Conservation (phyloP, 2,329 filamentous ascomycete genomes). For the Ophiostoma fasciatum region DNA sequence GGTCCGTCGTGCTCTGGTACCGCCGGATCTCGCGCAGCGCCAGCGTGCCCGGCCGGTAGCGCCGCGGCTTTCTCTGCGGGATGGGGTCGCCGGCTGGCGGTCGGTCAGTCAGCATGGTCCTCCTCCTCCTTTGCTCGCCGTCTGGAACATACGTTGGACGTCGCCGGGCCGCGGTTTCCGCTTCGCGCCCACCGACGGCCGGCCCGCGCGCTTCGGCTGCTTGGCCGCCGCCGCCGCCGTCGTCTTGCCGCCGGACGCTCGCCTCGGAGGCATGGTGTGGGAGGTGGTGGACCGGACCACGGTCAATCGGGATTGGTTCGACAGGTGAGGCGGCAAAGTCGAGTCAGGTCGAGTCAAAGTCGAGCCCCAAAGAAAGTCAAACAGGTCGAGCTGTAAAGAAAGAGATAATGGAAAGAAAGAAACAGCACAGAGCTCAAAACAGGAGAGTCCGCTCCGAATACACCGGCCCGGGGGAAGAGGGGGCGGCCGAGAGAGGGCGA, state of each 20-base stretch:
- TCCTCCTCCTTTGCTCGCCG: too few species aligned
- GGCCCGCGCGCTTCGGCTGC: not conserved
- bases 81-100: constrained; percentile 56
- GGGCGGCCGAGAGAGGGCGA: not conserved
- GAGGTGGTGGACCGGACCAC: too few species aligned
- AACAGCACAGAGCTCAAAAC: not conserved
- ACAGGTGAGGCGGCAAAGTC: not conserved
- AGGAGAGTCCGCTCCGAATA: too few species aligned
- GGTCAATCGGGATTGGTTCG: too few species aligned
- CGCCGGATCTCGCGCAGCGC: constrained; percentile 83
- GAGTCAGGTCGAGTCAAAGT: not conserved
- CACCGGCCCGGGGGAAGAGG: not conserved
- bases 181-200: constrained; percentile 10
- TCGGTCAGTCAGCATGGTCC: constrained; percentile 11
- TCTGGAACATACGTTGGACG: constrained; percentile 23
- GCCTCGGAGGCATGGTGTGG: constrained; percentile 8
- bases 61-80: constrained; percentile 43
- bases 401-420: not conserved
- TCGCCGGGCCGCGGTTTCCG: constrained; percentile 23
- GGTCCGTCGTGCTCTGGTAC: constrained; percentile 80
- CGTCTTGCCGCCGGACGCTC: constrained; percentile 1
- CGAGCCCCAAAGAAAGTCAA: not conserved
- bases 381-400: too few species aligned
- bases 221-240: not conserved
- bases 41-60: constrained; percentile 66